Conservation (phyloP, 768 basidiomycete genomes). For the Hygrocybe punicea region DNA sequence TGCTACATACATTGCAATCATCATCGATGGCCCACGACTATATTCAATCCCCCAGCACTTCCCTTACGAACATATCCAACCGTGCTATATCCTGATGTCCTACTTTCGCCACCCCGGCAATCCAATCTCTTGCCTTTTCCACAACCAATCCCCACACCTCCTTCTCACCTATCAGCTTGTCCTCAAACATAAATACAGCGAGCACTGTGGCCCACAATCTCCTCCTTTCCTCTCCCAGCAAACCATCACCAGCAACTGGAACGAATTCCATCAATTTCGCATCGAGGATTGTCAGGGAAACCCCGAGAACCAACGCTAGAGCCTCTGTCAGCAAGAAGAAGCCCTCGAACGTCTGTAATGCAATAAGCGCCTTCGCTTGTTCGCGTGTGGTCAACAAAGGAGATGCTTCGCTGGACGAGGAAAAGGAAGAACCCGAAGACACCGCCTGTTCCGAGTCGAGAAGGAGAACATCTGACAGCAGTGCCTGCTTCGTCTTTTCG, state of each 20-base stretch:
- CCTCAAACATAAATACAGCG: not conserved
- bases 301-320: not conserved
- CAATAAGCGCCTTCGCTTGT: not conserved
- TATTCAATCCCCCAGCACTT: not conserved
- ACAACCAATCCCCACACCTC: not conserved
- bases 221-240: not conserved
- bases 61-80: not conserved
- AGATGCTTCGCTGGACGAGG: not conserved
- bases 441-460: not conserved
- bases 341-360: not conserved
- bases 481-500: too few species aligned
- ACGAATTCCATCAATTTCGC: not conserved
- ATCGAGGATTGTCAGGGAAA: not conserved
- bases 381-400: not conserved
- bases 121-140: not conserved
- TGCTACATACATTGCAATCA: too few species aligned
- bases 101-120: not conserved
- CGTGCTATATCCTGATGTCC: not conserved
- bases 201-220: not conserved
- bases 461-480: too few species aligned
- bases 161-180: not conserved
- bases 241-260: not conserved
- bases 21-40: too few species aligned
- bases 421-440: not conserved
- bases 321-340: not conserved